Conservation (phyloP, 2,329 filamentous ascomycete species). For the Metarhizium guizhouense region DNA sequence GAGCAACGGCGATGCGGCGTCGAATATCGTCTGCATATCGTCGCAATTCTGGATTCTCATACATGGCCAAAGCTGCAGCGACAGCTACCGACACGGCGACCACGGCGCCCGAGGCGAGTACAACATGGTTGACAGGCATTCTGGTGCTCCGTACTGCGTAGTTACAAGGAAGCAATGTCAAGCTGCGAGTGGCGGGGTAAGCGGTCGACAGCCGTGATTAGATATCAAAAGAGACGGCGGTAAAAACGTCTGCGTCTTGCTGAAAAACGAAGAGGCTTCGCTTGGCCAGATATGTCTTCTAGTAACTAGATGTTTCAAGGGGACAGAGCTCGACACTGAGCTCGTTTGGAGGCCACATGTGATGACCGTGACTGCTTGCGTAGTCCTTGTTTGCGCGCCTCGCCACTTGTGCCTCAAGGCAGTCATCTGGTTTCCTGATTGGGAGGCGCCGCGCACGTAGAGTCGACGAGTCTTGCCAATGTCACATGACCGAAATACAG, state of each 20-base stretch:
- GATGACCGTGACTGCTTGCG: constrained; percentile 7
- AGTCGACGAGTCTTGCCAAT: not conserved
- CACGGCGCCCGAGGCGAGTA: constrained; percentile 46
- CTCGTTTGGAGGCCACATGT: not conserved
- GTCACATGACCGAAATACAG: constrained; percentile 5
- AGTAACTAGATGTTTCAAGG: not conserved
- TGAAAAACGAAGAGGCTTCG: not conserved
- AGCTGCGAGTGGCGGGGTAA: not conserved
- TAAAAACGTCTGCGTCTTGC: not conserved
- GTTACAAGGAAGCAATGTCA: not conserved
- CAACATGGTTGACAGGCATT: constrained; percentile 48
- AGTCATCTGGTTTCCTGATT: constrained; percentile 1
- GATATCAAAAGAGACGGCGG: not conserved
- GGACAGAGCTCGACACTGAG: not conserved
- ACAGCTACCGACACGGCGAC: constrained; percentile 49
- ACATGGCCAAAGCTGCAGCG: constrained; percentile 50
- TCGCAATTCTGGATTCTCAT: constrained; percentile 55
- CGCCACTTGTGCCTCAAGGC: constrained; percentile 7
- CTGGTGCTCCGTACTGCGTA: constrained; percentile 4
- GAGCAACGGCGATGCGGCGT: constrained; percentile 49
- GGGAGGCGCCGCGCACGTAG: not conserved
- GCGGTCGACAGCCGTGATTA: not conserved
- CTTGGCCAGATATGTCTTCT: not conserved
- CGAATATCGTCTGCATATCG: constrained; percentile 53
- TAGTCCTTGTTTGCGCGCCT: constrained; percentile 7